Evolutionary conservation across 2,329 filamentous ascomycete species (phyloP).

Genomic region (Fusarium albidum): DNA sequence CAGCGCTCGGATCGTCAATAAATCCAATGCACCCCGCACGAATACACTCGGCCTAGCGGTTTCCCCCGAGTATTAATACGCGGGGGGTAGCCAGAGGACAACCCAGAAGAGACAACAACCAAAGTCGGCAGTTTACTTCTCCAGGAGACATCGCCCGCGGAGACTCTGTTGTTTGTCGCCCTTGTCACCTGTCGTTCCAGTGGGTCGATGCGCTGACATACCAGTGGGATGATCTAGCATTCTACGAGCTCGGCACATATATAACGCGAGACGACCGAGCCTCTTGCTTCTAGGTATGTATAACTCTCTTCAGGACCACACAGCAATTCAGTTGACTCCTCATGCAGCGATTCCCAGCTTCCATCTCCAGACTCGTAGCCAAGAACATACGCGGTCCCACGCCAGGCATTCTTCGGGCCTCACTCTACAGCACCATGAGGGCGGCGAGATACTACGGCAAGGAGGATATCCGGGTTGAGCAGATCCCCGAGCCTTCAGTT

Average conservation of each 20-base stretch:
- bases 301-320: too few relatives aligned
- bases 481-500: constrained; percentile 56
- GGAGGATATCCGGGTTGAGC: constrained; percentile 62
- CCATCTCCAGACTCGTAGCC: constrained; percentile 1
- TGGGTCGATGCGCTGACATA: constrained; percentile 29
- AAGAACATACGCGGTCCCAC: background rate
- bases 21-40: too few relatives aligned
- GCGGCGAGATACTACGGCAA: constrained; percentile 64
- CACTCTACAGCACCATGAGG: constrained; percentile 50
- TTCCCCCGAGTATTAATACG: too few relatives aligned
- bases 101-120: too few relatives aligned
- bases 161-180: too few relatives aligned
- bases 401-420: background rate
- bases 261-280: constrained; percentile 17
- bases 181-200: background rate
- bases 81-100: too few relatives aligned
- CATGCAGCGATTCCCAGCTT: constrained; percentile 4
- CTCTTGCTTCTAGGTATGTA: too few relatives aligned
- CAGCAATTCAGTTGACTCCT: background rate
- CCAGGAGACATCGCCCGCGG: too few relatives aligned
- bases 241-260: constrained; percentile 7
- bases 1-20: too few relatives aligned
- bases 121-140: too few relatives aligned
- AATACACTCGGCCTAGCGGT: too few relatives aligned
- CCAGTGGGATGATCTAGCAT: constrained; percentile 21